These are phyloP conservation scores for Heterobasidion occidentale DNA, from an alignment of 1,284 basidiomycete genomes.

Conservation along the genomic window DNA sequence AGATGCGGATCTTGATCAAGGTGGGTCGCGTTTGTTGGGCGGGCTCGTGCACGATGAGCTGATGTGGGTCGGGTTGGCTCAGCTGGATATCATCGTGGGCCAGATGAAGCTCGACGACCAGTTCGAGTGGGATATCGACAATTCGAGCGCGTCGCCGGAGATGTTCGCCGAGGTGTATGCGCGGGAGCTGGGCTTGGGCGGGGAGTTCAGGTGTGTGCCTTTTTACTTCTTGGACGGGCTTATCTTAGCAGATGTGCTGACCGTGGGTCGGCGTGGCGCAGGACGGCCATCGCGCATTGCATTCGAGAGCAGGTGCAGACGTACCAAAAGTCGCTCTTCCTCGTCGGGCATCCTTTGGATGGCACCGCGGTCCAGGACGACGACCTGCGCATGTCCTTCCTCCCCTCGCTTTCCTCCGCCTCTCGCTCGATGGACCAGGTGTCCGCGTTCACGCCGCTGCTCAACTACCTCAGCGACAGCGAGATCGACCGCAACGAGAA, in stretches of 20 bases:
- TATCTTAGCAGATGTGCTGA: background rate
- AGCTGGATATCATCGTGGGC: conserved; percentile 96
- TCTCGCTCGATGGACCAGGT: conserved; percentile 73
- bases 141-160: conserved; percentile 77
- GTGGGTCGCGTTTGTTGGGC: conserved; percentile 33
- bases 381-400: conserved; percentile 85
- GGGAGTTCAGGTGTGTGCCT: conserved; percentile 80
- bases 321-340: conserved; percentile 88
- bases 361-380: conserved; percentile 81
- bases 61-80: conserved; percentile 5
- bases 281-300: conserved; percentile 91
- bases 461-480: conserved; percentile 83
- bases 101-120: conserved; percentile 93
- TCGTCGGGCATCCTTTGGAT: conserved; percentile 84
- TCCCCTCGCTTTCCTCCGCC: conserved; percentile 69
- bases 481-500: conserved; percentile 87
- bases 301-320: conserved; percentile 94
- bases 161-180: conserved; percentile 87
- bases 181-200: conserved; percentile 82
- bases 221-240: background rate
- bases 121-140: conserved; percentile 97
- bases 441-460: conserved; percentile 77
- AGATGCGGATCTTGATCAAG: conserved; percentile 89
- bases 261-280: conserved; percentile 21
- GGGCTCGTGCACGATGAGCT: conserved; percentile 1